Evolutionary conservation across 2,329 filamentous ascomycete species (phyloP).

Genomic region (Ustilaginoidea virens): DNA sequence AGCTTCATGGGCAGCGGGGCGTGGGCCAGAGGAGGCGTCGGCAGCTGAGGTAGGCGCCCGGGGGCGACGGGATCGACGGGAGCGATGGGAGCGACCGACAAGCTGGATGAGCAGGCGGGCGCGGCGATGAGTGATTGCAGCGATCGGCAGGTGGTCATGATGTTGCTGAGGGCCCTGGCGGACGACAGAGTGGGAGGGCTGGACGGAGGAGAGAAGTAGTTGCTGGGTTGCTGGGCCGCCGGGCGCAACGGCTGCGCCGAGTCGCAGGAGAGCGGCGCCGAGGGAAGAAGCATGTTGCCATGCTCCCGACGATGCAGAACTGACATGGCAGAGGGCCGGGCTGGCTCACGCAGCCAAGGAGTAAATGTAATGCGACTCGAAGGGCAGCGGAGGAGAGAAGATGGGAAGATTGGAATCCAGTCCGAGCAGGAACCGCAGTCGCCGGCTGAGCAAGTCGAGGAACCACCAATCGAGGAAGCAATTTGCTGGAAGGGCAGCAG

Average conservation of each 20-base stretch:
- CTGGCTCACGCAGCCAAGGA: too few relatives aligned
- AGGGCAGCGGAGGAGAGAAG: too few relatives aligned
- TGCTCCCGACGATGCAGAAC: too few relatives aligned
- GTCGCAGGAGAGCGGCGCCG: constrained; percentile 42
- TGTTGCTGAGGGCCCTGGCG: constrained; percentile 33
- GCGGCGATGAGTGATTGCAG: constrained; percentile 41
- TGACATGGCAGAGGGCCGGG: too few relatives aligned
- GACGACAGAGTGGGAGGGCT: constrained; percentile 34
- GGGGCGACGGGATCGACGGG: constrained; percentile 8
- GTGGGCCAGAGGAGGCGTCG: constrained; percentile 39
- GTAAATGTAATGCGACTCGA: too few relatives aligned
- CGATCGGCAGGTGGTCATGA: constrained; percentile 44
- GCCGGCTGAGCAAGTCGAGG: too few relatives aligned
- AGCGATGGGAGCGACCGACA: constrained; percentile 11
- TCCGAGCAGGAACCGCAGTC: too few relatives aligned
- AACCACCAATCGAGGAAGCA: too few relatives aligned
- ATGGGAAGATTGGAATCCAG: too few relatives aligned
- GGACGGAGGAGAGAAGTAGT: constrained; percentile 44
- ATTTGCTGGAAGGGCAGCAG: too few relatives aligned
- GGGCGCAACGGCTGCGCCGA: constrained; percentile 27
- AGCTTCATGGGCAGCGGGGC: constrained; percentile 36
- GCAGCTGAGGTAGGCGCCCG: constrained; percentile 29
- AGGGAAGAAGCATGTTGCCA: constrained; percentile 46
- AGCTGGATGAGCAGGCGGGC: constrained; percentile 12
- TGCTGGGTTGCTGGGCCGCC: constrained; percentile 26